A percentile compares a stretch with the other conserved stretches of the same genome.
Evolutionary conservation across 2,329 filamentous ascomycete genomes (phyloP).

Genomic region (Achaetomium macrosporum): DNA sequence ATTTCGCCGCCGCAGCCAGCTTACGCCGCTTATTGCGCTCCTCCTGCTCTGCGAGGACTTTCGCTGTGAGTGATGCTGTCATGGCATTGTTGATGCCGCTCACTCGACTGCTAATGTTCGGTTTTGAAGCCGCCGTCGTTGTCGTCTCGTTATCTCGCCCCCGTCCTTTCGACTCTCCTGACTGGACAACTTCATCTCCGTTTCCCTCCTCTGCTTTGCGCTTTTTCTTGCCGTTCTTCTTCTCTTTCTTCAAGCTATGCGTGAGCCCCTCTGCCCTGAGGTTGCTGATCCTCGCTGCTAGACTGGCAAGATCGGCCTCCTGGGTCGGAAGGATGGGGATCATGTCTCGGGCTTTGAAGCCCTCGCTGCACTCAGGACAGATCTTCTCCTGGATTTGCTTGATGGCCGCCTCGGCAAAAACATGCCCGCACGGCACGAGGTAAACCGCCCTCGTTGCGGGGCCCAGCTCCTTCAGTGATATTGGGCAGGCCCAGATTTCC

Average conservation of each 20-base stretch:
- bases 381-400: conserved; percentile 64
- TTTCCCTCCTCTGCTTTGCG: conserved; percentile 53
- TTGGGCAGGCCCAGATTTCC: conserved; percentile 72
- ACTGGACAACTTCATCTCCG: conserved; percentile 33
- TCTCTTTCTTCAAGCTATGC: conserved; percentile 83
- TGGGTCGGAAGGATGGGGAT: conserved; percentile 74
- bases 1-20: conserved; percentile 42
- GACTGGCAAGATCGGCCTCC: conserved; percentile 61
- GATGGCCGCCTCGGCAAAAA: conserved; percentile 81
- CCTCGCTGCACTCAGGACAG: conserved; percentile 68
- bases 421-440: conserved; percentile 90
- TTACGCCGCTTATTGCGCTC: conserved; percentile 74
- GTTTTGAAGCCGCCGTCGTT: conserved; percentile 18
- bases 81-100: conserved; percentile 80
- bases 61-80: conserved; percentile 78
- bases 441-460: conserved; percentile 77
- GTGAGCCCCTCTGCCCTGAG: conserved; percentile 67
- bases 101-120: conserved; percentile 31
- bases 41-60: conserved; percentile 81
- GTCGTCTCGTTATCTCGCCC: conserved; percentile 41
- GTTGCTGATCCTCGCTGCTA: conserved; percentile 61
- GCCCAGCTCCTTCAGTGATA: conserved; percentile 82
- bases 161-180: conserved; percentile 29
- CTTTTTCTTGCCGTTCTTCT: conserved; percentile 62
- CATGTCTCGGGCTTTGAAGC: conserved; percentile 66